phyloP scores from a whole-genome alignment of 306 rosid genomes.

The Boehmeria nivea region DNA sequence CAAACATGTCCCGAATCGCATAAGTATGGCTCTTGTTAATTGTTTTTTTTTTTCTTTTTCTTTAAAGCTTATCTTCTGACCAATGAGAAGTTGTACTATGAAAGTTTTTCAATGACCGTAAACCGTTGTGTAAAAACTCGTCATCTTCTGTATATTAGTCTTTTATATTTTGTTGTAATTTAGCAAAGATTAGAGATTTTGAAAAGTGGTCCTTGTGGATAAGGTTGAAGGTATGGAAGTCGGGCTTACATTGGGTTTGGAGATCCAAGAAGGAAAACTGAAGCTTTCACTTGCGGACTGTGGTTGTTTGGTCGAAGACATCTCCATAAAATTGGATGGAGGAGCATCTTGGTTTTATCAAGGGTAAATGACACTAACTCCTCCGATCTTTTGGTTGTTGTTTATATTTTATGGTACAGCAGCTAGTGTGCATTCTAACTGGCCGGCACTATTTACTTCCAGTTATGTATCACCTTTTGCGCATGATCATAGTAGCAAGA shows the following conservation, averaged over 20 bases:
- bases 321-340: conserved; percentile 75
- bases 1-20: too few species aligned
- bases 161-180: conserved; percentile 18
- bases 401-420: too few species aligned
- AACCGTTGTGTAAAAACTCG: too few species aligned
- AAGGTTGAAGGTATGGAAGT: conserved; percentile 89
- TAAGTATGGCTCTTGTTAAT: too few species aligned
- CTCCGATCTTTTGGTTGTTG: too few species aligned
- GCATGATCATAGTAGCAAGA: too few species aligned
- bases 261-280: conserved; percentile 66
- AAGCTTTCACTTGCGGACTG: conserved; percentile 55
- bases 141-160: not conserved
- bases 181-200: conserved; percentile 34
- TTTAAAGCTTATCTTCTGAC: not conserved
- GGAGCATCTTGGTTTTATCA: conserved; percentile 99
- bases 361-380: conserved; percentile 40
- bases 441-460: too few species aligned
- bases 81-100: too few species aligned
- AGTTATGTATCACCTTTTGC: too few species aligned
- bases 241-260: conserved; percentile 63
- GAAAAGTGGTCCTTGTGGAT: conserved; percentile 30
- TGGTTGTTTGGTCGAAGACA: conserved; percentile 58
- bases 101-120: too few species aligned
- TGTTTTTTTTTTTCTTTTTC: not conserved
- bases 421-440: too few species aligned